Base-by-base conservation (phyloP, 1,284 basidiomycete genomes). In the Mycosarcoma mackinlayi region DNA sequence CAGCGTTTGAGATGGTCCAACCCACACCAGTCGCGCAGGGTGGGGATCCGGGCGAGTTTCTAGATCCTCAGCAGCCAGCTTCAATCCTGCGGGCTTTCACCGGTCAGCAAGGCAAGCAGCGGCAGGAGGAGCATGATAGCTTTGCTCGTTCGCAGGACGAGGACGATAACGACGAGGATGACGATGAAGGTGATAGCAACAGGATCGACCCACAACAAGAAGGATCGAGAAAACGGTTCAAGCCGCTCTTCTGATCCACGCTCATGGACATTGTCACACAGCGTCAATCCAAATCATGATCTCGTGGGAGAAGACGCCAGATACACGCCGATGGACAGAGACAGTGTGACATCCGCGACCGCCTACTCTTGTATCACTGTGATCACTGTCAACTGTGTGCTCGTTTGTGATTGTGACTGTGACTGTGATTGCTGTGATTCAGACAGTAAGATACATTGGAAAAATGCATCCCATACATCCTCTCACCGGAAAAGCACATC, bases 401-500 rank as follows among this genome's bases (percentile, higher is more conserved):
- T n/a, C n/a, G n/a, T n/a, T n/a, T n/a, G n/a, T n/a, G n/a, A n/a
- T 27, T 27, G 19, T 39, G 52, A 39, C 33, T 16, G 5, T 35
- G 11, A 16, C 37, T 21, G 19, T 38, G 18, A 21, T 38, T 19
- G 13, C 7, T 21, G 19, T 34, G 10, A 34, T 10, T 34, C 5
- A 10, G 33, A 34, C 5, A 10, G 33, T 27, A 34, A 18, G 27
- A 51, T 28, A 18, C 30, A 31, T 31, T n/a, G n/a, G n/a, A n/a
- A n/a, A n/a, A n/a, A n/a, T n/a, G n/a, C n/a, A n/a, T n/a, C n/a
- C n/a, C n/a, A n/a, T n/a, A n/a, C 28, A 3, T 13, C 2, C 13
- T 13, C 4, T 50, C 33, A 71, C 8, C 48, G 58, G 51, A 71
- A 62, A 6, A 71, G 28, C 9, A 65, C 61, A 24, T 71, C 68